Evolutionary conservation across 1,284 basidiomycete species (phyloP), one percentile per base, ranked within the genome.

Genomic region (Trichosporon faecale): DNA sequence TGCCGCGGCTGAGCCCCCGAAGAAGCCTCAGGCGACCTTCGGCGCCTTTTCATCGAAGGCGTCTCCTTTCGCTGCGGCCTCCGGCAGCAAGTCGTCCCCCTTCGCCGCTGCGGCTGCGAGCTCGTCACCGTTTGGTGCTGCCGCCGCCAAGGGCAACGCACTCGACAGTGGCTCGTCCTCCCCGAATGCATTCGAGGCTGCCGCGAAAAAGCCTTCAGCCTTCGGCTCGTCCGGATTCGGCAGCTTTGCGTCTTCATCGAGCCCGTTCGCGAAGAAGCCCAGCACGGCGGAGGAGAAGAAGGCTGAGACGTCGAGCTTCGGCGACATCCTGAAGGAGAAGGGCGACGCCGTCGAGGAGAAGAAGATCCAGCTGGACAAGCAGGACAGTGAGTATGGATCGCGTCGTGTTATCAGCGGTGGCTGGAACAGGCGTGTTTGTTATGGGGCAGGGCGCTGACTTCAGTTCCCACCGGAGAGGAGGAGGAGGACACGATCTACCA

Each of bases 391-490:
- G 88, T 83, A 31, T 21, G 25, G 23, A 12, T n/a, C 21, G 16
- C 21, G 49, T 52, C 49, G 21, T 60, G 11, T 21, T n/a, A 23
- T 18, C 12, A n/a, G 16, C 57, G 27, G 46, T 29, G 7, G n/a
- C 33, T 31, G 16, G 44, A 12, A 14, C 29, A 9, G 44, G 2
- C 31, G 29, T 31, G 66, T 70, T 52, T 66, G 21, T 65, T 18
- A 69, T 46, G 14, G 7, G 18, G 21, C 65, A n/a, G 12, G 25
- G 21, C 65, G 37, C 37, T 69, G 68, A 70, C 64, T 74, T 27
- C 76, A 95, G 94, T 92, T 35, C 85, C 87, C 57, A 98, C 95
- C 0, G 95, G 95, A 11, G 95, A 98, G 82, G 95, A 98, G 81
- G 91, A 93, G 25, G 95, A 98, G 80, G 88, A 91, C 70, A 94